Base-by-base conservation (phyloP, 257 asterid species). In the Solanum medicagineum region DNA sequence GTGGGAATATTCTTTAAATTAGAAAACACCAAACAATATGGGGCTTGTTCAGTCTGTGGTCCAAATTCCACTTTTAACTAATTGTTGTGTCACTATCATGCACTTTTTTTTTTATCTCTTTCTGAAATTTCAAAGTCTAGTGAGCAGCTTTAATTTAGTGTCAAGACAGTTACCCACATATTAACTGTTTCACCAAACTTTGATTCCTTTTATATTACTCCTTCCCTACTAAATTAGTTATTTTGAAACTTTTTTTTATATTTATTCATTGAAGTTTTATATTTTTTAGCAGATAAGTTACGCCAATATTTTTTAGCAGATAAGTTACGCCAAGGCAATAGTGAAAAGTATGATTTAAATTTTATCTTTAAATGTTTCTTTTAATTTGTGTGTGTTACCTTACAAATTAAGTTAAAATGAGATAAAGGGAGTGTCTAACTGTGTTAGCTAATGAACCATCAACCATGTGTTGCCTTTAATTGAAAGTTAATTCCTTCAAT, bases 131-230 rank as follows among this genome's bases (percentile, higher is more conserved):
- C 83, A 63, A 77, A 51, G 8, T 14, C 9, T 26, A 51, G 15
- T 77, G 63, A 77, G 42, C 42, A 36, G 5, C 82, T 53, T 24
- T 47, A 47, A 47, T 74, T 74, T 51, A 4, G 47, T 77, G 24
- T 49, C 26, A 19, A 70, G 53, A 51, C 63, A 44, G 15, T 14
- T 49, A 19, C 82, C 15, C 82, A 77, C 45, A 49, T 26, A 3
- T 77, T 26, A 51, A 77, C 83, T 51, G 45, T 77, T 54, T 77
- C 83, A 77, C 83, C 83, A 77, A 77, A 51, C 63, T 26, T 51
- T 16, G 51, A 47, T 77, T 77, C 62, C 62, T 22, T 47, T 51
- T 49, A 15, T 49, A 51, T 77, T 51, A 51, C 32, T 2, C 32
- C 32, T 0, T 29, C 32, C 3, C 0, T 29, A 29, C 32, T 29